These are phyloP conservation scores for Malassezia equina DNA, from an alignment of 1,284 basidiomycete genomes.

Conservation along the genomic window DNA sequence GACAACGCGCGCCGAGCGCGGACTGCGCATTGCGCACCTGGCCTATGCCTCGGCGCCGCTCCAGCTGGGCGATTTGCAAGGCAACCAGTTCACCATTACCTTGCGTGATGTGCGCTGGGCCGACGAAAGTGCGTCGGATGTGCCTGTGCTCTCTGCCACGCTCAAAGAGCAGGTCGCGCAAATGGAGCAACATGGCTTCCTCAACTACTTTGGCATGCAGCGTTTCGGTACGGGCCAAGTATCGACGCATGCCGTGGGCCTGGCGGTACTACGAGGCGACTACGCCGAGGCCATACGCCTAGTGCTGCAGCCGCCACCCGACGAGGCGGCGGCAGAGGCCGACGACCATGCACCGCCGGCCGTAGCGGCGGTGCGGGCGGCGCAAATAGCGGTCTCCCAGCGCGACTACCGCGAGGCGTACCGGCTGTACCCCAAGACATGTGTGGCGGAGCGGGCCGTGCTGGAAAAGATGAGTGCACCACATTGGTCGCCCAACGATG, in stretches of 20 bases:
- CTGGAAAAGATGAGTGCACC: conserved; percentile 67
- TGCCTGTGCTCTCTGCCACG: conserved; percentile 58
- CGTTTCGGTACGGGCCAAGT: conserved; percentile 93
- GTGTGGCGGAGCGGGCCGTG: conserved; percentile 82
- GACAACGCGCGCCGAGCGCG: conserved; percentile 50
- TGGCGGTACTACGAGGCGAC: conserved; percentile 74
- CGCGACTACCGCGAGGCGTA: conserved; percentile 55
- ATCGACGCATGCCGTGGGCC: conserved; percentile 85
- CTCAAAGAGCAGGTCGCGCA: conserved; percentile 54
- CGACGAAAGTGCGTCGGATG: conserved; percentile 1
- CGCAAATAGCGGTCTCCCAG: conserved; percentile 21
- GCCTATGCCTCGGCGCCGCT: conserved; percentile 69
- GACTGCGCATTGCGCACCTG: conserved; percentile 77
- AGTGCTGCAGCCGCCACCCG: conserved; percentile 18
- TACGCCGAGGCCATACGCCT: conserved; percentile 49
- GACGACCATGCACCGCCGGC: conserved; percentile 6
- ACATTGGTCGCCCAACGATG: conserved; percentile 25
- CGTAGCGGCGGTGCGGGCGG: conserved; percentile 5
- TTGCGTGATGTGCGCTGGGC: conserved; percentile 58
- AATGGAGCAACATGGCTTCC: conserved; percentile 75
- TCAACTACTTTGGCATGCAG: conserved; percentile 99
- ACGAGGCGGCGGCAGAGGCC: not conserved
- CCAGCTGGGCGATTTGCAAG: conserved; percentile 87
- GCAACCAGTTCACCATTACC: conserved; percentile 90
- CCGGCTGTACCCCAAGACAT: conserved; percentile 73